Conservation (phyloP, 371 early-diverging fungal species). For the Syncephalastrum sp. region DNA sequence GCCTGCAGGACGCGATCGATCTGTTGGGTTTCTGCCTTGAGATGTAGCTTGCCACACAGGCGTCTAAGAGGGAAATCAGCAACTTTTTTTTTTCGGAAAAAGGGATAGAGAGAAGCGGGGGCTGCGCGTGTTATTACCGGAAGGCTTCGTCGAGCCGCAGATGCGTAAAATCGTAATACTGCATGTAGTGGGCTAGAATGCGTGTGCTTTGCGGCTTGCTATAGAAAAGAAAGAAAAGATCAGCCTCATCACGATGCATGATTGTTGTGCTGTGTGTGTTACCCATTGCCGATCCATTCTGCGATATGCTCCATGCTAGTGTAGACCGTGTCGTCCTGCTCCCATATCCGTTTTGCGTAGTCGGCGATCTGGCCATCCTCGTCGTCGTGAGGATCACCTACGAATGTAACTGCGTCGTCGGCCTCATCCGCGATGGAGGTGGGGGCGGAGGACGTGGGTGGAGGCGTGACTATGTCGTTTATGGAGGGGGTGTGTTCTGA, state of each 20-base stretch:
- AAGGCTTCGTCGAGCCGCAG: constrained; percentile 80
- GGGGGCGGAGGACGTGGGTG: neutral
- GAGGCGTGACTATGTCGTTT: no score
- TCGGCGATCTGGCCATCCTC: constrained; percentile 7
- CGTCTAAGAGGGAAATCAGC: constrained; percentile 16
- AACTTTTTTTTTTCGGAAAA: constrained; percentile 4
- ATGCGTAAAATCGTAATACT: constrained; percentile 69
- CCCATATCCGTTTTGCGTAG: constrained; percentile 41
- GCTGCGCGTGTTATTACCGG: constrained; percentile 28
- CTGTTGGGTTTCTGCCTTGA: constrained; percentile 91
- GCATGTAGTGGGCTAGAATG: constrained; percentile 70
- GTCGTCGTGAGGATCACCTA: neutral
- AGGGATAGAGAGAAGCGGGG: neutral
- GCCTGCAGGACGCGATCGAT: constrained; percentile 83
- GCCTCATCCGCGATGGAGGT: neutral
- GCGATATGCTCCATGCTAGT: constrained; percentile 28
- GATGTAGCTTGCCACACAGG: constrained; percentile 73
- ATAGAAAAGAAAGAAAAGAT: neutral
- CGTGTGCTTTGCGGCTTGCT: constrained; percentile 50
- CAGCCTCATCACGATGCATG: neutral
- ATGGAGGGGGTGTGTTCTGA: no score
- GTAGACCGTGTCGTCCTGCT: constrained; percentile 39
- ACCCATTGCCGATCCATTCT: constrained; percentile 46
- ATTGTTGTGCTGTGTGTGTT: constrained; percentile 16
- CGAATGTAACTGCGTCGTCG: no score